Evolutionary conservation across 192 early-diverging fungal genomes (phyloP), one percentile per base, ranked within the genome.

Genomic region (Spizellomyces sp.): DNA sequence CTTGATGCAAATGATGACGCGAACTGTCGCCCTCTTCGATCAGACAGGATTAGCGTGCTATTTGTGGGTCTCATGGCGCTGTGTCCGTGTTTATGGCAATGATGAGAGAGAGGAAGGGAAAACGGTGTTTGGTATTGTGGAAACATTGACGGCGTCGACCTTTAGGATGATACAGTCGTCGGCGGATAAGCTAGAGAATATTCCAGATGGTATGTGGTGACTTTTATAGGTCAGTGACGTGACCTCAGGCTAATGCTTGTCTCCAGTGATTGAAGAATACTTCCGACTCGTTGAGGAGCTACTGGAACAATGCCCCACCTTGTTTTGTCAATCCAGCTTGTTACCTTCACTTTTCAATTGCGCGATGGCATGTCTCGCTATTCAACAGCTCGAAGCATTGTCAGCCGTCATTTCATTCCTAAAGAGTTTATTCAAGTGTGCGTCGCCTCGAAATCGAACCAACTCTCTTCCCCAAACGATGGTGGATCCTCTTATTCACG

Each of bases 21-120:
- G 83, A 9, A 64, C 93, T 4, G 88, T 91, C 15, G 74, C 62
- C 58, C 81, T 82, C n/a, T 97, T 92, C 79, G 82, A 87, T 62
- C 80, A 83, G 62, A 90, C 89, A 5, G 83, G 85, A 0, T 45
- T 86, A 22, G 76, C 90, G 45, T 86, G 84, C 45, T 93, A 94
- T 68, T 77, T 98, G 58, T 98, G 96, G 96, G 86, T 91, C 3
- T 82, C 88, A 27, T 76, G 77, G 5, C 84, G 89, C 57, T 83
- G 87, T 70, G 83, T 95, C 14, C 74, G 85, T 10, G 84, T 87
- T 50, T 88, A 89, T 87, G 86, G 79, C 17, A 64, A 71, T 14
- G 76, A 70, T 17, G 85, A 88, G 68, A 86, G 84, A 44, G 70
- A 70, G 46, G 80, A 74, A 68, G 78, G 83, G 55, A 74, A 76